Evolutionary conservation across 2,329 filamentous ascomycete genomes (phyloP).

Genomic region (Talaromyces sp.): DNA sequence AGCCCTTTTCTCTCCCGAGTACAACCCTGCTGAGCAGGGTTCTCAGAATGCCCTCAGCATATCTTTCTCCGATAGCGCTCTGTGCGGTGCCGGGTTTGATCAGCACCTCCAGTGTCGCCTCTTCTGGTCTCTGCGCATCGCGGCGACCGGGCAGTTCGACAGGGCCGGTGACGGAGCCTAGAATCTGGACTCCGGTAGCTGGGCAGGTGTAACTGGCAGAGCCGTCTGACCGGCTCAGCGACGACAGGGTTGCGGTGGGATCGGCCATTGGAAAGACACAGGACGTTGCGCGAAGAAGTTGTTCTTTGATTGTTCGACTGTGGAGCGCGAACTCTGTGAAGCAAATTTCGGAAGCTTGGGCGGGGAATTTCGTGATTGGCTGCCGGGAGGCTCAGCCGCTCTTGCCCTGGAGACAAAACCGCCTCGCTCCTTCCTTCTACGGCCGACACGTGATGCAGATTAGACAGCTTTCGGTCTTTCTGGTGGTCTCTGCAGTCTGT

Average conservation of each 20-base stretch:
- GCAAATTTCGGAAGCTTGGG: neutral
- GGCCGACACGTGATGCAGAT: neutral
- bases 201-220: constrained; percentile 38
- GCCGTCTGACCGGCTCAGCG: constrained; percentile 33
- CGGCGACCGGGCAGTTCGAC: constrained; percentile 75
- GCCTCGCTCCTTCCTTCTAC: neutral
- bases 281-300: neutral
- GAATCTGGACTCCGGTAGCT: constrained; percentile 64
- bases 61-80: constrained; percentile 75
- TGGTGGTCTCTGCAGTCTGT: too few species aligned
- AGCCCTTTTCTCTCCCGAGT: constrained; percentile 37
- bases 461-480: neutral
- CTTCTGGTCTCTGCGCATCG: constrained; percentile 79
- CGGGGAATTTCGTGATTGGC: neutral
- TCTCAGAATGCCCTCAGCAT: constrained; percentile 61
- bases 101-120: constrained; percentile 84
- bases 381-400: neutral
- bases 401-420: neutral
- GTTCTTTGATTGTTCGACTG: neutral
- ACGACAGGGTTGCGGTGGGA: constrained; percentile 28
- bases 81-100: constrained; percentile 80
- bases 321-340: neutral
- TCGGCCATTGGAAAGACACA: constrained; percentile 25
- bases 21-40: constrained; percentile 33
- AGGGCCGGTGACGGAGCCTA: constrained; percentile 85